Evolutionary conservation across 768 basidiomycete species (phyloP).

Genomic region (Mycena kentingensis): DNA sequence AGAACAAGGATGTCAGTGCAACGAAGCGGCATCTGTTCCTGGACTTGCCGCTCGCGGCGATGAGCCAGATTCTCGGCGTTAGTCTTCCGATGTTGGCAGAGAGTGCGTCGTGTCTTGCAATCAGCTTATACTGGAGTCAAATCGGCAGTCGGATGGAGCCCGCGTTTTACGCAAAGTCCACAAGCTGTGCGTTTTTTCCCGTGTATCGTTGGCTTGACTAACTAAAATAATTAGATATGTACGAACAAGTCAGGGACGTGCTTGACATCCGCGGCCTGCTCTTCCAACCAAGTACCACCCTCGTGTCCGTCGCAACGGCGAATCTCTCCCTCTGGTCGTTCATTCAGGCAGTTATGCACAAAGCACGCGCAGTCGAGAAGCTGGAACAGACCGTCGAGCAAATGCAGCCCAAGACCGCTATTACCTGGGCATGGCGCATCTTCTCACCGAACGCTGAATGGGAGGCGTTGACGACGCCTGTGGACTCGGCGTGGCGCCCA

Average conservation of each 20-base stretch:
- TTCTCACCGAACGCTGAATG: constrained; percentile 1
- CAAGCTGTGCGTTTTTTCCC: background rate
- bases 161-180: constrained; percentile 6
- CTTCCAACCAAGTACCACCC: constrained; percentile 1
- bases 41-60: constrained; percentile 7
- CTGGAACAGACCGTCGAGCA: constrained; percentile 9
- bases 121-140: constrained; percentile 16
- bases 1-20: background rate
- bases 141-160: constrained; percentile 6
- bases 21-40: constrained; percentile 1
- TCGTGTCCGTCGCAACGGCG: constrained; percentile 3
- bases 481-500: constrained; percentile 8
- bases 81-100: constrained; percentile 8
- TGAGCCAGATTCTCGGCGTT: constrained; percentile 7
- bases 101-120: constrained; percentile 7
- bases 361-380: constrained; percentile 3
- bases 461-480: constrained; percentile 1
- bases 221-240: background rate
- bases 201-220: background rate
- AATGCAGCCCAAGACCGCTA: background rate
- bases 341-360: constrained; percentile 3
- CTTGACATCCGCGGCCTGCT: constrained; percentile 8
- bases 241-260: constrained; percentile 8
- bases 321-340: constrained; percentile 10
- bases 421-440: constrained; percentile 6